Conservation (phyloP, 352 stramenopile species). For the Pythium brachiatum region DNA sequence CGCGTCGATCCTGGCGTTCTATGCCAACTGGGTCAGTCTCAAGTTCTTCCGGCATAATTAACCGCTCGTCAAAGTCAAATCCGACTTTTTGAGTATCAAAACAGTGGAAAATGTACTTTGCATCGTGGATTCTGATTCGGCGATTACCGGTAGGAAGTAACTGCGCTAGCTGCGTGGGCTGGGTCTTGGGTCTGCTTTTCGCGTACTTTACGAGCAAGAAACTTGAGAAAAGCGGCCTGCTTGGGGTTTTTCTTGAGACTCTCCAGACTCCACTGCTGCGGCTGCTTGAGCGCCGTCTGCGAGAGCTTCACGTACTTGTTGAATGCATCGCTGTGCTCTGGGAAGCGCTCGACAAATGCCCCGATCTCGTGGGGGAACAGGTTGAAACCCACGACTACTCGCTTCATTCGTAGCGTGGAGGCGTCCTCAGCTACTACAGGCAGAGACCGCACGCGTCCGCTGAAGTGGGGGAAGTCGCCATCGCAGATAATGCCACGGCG, state of each 20-base stretch:
- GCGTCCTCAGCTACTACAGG: conserved; percentile 9
- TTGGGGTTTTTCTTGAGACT: conserved; percentile 55
- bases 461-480: conserved; percentile 71
- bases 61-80: background rate
- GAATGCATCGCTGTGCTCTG: conserved; percentile 65
- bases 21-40: conserved; percentile 81
- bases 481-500: conserved; percentile 64
- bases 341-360: conserved; percentile 53
- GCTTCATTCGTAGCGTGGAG: conserved; percentile 32
- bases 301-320: conserved; percentile 75
- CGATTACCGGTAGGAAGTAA: no score
- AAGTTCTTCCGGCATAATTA: conserved; percentile 88
- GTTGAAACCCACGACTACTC: conserved; percentile 77
- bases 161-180: background rate
- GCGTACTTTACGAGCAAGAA: conserved; percentile 52
- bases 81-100: background rate
- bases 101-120: no score
- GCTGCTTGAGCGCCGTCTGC: conserved; percentile 52
- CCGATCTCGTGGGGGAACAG: conserved; percentile 68
- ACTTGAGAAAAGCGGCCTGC: conserved; percentile 65
- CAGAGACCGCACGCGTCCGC: conserved; percentile 47
- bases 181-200: conserved; percentile 35
- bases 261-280: conserved; percentile 45
- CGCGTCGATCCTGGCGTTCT: conserved; percentile 72
- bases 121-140: no score